Conservation (phyloP, 2,329 filamentous ascomycete species). For the Fusarium mexicanum region DNA sequence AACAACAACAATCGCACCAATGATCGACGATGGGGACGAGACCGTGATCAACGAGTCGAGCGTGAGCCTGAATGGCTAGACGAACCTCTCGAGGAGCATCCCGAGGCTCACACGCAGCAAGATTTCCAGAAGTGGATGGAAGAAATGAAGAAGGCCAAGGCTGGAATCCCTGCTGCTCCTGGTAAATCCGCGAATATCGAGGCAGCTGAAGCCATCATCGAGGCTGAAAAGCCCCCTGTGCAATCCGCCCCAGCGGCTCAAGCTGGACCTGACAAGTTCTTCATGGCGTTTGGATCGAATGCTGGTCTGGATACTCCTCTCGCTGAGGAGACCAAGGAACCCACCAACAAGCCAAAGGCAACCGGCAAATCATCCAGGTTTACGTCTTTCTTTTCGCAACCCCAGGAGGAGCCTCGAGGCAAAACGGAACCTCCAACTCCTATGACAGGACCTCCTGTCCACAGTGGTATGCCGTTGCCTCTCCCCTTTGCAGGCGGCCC, state of each 20-base stretch:
- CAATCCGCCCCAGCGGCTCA: constrained; percentile 73
- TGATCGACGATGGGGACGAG: constrained; percentile 65
- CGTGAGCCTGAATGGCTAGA: constrained; percentile 94
- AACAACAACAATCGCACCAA: constrained; percentile 52
- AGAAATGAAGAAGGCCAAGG: constrained; percentile 78
- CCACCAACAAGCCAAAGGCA: constrained; percentile 63
- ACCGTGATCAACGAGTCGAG: constrained; percentile 70
- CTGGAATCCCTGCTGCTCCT: constrained; percentile 48
- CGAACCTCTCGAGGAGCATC: constrained; percentile 73
- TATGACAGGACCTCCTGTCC: constrained; percentile 44
- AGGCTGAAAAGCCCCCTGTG: constrained; percentile 63
- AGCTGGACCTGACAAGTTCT: constrained; percentile 79
- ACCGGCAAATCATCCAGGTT: constrained; percentile 81
- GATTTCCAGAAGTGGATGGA: constrained; percentile 97
- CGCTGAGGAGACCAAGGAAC: constrained; percentile 58
- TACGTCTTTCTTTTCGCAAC: constrained; percentile 75
- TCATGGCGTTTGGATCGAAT: constrained; percentile 64
- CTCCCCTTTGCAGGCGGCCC: constrained; percentile 34
- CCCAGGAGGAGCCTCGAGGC: constrained; percentile 61
- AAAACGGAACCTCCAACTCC: constrained; percentile 61
- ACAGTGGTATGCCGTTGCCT: constrained; percentile 24
- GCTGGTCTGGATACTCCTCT: constrained; percentile 60
- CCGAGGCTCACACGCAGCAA: constrained; percentile 81
- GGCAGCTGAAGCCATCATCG: constrained; percentile 50
- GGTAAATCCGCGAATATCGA: constrained; percentile 48